phyloP scores from a whole-genome alignment of 176 grass and related monocot genomes.

The Juncus effusus region DNA sequence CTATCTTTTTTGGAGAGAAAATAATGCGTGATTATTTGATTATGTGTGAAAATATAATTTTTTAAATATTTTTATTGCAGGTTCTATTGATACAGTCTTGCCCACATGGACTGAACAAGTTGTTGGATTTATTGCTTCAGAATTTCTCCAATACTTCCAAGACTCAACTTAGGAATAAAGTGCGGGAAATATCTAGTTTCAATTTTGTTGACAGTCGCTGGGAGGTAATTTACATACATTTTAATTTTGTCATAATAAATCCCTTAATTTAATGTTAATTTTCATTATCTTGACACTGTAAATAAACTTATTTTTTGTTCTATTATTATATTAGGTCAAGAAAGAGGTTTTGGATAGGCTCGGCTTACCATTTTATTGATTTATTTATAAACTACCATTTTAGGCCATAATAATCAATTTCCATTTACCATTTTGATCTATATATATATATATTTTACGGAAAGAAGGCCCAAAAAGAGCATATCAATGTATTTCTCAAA shows the following conservation, averaged over 20 bases:
- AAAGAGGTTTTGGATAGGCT: slow-evolving; percentile 75
- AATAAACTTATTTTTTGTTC: not conserved
- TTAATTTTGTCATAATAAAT: slow-evolving; percentile 2
- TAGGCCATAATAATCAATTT: slow-evolving; percentile 2
- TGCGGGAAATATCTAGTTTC: slow-evolving; percentile 75
- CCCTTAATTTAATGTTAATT: not conserved
- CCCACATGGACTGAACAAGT: slow-evolving; percentile 62
- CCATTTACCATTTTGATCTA: too few relatives aligned
- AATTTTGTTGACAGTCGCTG: slow-evolving; percentile 55
- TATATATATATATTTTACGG: slow-evolving; percentile 26
- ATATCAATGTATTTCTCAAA: slow-evolving; percentile 84
- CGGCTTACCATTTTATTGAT: slow-evolving; percentile 35
- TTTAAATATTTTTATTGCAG: slow-evolving; percentile 36
- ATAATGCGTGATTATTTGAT: not conserved
- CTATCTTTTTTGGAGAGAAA: not conserved
- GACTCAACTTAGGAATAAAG: slow-evolving; percentile 65
- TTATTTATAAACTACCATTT: not conserved
- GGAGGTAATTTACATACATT: slow-evolving; percentile 47
- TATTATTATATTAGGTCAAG: slow-evolving; percentile 63
- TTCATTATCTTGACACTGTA: not conserved
- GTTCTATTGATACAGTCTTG: slow-evolving; percentile 65
- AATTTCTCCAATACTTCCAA: slow-evolving; percentile 57
- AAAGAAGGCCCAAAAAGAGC: slow-evolving; percentile 34
- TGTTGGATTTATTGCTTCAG: slow-evolving; percentile 67
- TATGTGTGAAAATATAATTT: not conserved